Evolutionary conservation across 192 early-diverging fungal genomes (phyloP), one percentile per base, ranked within the genome.

Genomic region (Backusella mclennaniae): DNA sequence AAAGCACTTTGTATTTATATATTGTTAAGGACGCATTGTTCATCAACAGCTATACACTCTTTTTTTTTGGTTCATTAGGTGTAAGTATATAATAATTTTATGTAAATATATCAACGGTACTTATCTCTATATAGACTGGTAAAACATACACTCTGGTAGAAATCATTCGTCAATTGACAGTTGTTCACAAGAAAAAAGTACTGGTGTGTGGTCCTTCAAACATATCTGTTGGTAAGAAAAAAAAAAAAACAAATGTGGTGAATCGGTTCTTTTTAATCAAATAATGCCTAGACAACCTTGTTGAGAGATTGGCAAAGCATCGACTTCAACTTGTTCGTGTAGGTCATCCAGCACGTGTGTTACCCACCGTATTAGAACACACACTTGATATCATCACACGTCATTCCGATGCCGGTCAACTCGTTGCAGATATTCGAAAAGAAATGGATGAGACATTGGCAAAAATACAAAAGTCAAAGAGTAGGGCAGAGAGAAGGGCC

Each of bases 131-230:
- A 11, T 76, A 83, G 49, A 95, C 95, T 19, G 96, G 96, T 49
- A 96, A 98, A 79, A 98, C 96, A 2, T 89, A 95, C 73, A 95
- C 95, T 14, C 73, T 94, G 17, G 91, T 98, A 11, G 96, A 97
- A 80, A 83, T 96, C 14, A 85, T 98, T 33, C 89, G 93, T 31
- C 95, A 95, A 76, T 84, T 98, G 2, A 81, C 79, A 8, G 80
- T 63, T 29, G 78, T 83, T 4, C 79, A 84, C 35, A 85, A 87
- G 15, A 81, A 91, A 42, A 83, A 90, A 0, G 85, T 98, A 7
- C 81, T 98, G 3, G 95, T 97, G 1, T 98, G 96, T 77, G 96
- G 92, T 0, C 95, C 95, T 1, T 93, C 92, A 21, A 98, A 98
- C 73, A 93, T 95, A 44, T 89, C 93, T 49, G 95, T 95, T 6